Conservation (phyloP, 306 rosid species). For the Casuarina equisetifolia region DNA sequence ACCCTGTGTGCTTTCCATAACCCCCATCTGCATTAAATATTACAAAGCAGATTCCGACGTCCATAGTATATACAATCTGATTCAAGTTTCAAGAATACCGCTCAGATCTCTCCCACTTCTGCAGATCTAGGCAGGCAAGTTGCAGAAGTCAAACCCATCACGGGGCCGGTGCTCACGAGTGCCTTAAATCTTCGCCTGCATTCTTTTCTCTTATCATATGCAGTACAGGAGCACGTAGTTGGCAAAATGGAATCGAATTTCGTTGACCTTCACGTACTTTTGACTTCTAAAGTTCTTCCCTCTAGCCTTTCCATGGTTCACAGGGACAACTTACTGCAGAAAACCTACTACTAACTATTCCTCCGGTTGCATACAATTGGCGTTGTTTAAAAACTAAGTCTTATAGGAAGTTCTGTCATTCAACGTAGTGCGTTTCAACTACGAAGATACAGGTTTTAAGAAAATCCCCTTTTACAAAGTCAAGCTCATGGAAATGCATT, state of each 20-base stretch:
- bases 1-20: background rate
- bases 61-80: background rate
- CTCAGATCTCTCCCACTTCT: background rate
- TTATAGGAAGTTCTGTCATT: no score
- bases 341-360: no score
- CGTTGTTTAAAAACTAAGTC: no score
- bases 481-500: no score
- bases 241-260: background rate
- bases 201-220: background rate
- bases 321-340: no score
- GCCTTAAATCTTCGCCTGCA: background rate
- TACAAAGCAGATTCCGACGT: background rate
- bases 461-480: no score
- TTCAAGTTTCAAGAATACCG: background rate
- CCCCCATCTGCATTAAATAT: background rate
- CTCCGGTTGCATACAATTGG: no score
- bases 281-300: background rate
- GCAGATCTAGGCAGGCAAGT: background rate
- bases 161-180: background rate
- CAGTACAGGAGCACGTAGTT: background rate
- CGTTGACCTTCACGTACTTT: background rate
- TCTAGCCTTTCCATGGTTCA: background rate
- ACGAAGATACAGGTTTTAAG: no score
- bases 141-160: background rate
- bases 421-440: no score